Evolutionary conservation across 2,329 filamentous ascomycete genomes (phyloP).

Genomic region (Curvularia eragrostidis): DNA sequence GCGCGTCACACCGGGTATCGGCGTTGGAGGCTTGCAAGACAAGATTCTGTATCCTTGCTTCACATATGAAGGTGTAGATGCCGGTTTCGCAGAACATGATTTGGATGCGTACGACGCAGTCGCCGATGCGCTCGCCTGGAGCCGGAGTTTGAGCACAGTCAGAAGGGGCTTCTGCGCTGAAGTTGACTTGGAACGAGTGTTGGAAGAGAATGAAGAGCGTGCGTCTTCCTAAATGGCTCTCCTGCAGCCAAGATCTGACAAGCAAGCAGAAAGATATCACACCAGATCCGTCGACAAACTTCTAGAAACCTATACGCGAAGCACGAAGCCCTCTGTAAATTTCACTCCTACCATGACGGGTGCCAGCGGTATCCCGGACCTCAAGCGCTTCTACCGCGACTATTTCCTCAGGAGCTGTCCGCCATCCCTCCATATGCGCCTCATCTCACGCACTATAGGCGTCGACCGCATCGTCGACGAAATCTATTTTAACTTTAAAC

Average conservation of each 20-base stretch:
- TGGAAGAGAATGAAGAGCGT: slow-evolving; percentile 53
- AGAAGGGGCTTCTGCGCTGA: slow-evolving; percentile 65
- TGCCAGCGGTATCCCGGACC: slow-evolving; percentile 52
- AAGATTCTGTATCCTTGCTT: slow-evolving; percentile 57
- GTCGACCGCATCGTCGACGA: slow-evolving; percentile 68
- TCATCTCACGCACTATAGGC: slow-evolving; percentile 65
- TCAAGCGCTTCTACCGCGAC: slow-evolving; percentile 61
- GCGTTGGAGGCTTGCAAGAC: slow-evolving; percentile 54
- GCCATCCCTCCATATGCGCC: slow-evolving; percentile 58
- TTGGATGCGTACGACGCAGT: slow-evolving; percentile 71
- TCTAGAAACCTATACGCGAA: slow-evolving; percentile 47
- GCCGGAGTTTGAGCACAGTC: slow-evolving; percentile 66
- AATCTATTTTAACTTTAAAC: slow-evolving; percentile 63
- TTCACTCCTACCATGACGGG: slow-evolving; percentile 57
- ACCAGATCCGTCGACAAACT: slow-evolving; percentile 47
- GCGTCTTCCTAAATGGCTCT: slow-evolving; percentile 4
- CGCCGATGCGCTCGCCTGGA: slow-evolving; percentile 71
- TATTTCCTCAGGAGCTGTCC: slow-evolving; percentile 60
- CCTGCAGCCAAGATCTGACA: slow-evolving; percentile 11
- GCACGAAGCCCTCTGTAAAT: slow-evolving; percentile 50
- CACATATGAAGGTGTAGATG: slow-evolving; percentile 62
- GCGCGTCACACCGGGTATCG: slow-evolving; percentile 59
- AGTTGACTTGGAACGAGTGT: slow-evolving; percentile 54
- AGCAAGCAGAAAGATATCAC: slow-evolving; percentile 45
- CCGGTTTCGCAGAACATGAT: slow-evolving; percentile 75